Base-by-base conservation (phyloP, 495 filamentous ascomycete genomes). In the Penicillium silybi region DNA sequence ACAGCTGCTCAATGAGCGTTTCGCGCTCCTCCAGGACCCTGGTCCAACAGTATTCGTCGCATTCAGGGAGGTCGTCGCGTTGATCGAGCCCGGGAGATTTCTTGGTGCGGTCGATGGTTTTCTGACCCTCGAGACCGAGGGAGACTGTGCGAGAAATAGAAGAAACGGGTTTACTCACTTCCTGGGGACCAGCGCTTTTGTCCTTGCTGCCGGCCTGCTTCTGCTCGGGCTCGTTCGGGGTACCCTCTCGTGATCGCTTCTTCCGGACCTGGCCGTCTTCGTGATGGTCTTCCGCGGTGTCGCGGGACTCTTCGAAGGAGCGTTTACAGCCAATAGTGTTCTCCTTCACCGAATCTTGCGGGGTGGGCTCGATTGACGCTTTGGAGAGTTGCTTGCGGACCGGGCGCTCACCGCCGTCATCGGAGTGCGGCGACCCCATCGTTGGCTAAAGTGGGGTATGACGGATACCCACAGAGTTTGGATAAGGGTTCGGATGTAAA, bases 321-420 rank as follows among this genome's bases (percentile, higher is more conserved):
- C 83, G 67, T 67, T 86, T 86, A 39, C 80, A 65, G 11, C 78
- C 76, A 34, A 73, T 59, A 39, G 20, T 9, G 7, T 44, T 47
- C 58, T 67, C 50, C 53, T 20, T 27, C 11, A 18, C 27, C 20
- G 48, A 37, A 13, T 32, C 29, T 32, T 32, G 29, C 18, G 48
- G 9, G 16, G 41, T 29, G n/a, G 69, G 54, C 15, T 71, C 76
- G 52, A 87, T 80, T 6, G 77, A 75, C 5, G 84, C 82, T 58
- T 85, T 75, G 64, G 82, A 80, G 40, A 87, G 63, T 58, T 85
- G 79, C 54, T 82, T 77, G 44, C 84, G 73, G 39, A 83, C 80
- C 9, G 79, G 80, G 50, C 76, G 74, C 58, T 83, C 80, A 54
- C 79, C 71, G 37, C 69, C 60, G 25, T 79, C 76, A 46, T 81